Percentiles rank a stretch among this genome's conserved stretches.
Evolutionary conservation across 2,329 filamentous ascomycete species (phyloP).

Genomic region (Phaeomoniella chlamydospora): DNA sequence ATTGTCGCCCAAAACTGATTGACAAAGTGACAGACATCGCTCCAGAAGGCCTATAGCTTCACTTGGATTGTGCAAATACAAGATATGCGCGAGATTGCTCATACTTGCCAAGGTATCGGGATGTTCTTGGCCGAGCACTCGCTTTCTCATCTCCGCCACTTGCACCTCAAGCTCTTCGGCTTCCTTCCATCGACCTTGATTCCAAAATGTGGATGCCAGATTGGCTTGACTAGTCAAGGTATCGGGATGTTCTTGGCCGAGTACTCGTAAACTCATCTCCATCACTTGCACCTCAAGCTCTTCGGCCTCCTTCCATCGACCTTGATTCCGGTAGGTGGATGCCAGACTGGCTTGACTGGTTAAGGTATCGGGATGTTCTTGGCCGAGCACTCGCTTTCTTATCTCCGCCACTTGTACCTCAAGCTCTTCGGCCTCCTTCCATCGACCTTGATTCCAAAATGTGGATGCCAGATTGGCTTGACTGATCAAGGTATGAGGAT

Average conservation of each 20-base stretch:
- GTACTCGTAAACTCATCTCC: slow-evolving; percentile 7
- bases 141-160: slow-evolving; percentile 7
- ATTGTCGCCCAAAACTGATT: background rate
- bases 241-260: slow-evolving; percentile 8
- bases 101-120: slow-evolving; percentile 17
- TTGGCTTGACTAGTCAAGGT: slow-evolving; percentile 8
- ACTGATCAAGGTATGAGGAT: background rate
- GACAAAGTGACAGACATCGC: too few species aligned
- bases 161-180: slow-evolving; percentile 12
- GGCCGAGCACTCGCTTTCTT: slow-evolving; percentile 3
- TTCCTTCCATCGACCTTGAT: slow-evolving; percentile 9
- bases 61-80: too few species aligned
- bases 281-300: slow-evolving; percentile 7
- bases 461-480: background rate
- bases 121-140: slow-evolving; percentile 7
- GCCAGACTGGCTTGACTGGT: slow-evolving; percentile 10
- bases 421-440: slow-evolving; percentile 2
- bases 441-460: background rate
- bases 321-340: slow-evolving; percentile 7
- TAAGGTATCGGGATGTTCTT: slow-evolving; percentile 8
- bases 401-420: slow-evolving; percentile 3
- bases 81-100: slow-evolving; percentile 9
- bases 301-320: slow-evolving; percentile 8
- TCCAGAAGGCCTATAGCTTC: too few species aligned
- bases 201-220: slow-evolving; percentile 9